Conservation (phyloP, 129 eudicot species). For the Flaveria robusta region DNA sequence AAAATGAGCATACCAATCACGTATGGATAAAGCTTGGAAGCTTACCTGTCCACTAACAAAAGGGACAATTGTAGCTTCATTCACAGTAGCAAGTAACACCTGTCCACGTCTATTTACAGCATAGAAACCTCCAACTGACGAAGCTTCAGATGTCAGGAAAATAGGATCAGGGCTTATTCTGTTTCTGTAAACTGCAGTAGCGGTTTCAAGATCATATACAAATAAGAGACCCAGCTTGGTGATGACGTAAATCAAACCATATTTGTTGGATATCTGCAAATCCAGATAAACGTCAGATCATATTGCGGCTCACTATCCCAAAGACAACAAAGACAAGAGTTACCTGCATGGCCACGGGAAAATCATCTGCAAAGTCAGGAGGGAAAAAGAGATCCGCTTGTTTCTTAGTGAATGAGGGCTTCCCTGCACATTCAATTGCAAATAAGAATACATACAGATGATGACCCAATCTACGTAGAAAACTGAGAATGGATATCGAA, state of each 20-base stretch:
- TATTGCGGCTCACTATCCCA: conserved; percentile 4
- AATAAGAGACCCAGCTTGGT: conserved; percentile 98
- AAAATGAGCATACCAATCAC: conserved; percentile 1
- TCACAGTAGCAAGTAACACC: conserved; percentile 96
- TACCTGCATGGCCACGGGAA: conserved; percentile 99
- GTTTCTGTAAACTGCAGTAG: conserved; percentile 95
- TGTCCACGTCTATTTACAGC: conserved; percentile 96
- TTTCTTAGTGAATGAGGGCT: conserved; percentile 84
- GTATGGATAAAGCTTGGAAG: conserved; percentile 20
- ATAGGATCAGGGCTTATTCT: conserved; percentile 99
- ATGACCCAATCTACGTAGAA: conserved; percentile 2
- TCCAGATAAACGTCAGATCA: conserved; percentile 12
- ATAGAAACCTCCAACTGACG: conserved; percentile 96
- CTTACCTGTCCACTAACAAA: conserved; percentile 98
- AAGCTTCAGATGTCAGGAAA: conserved; percentile 90
- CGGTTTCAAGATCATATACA: conserved; percentile 96
- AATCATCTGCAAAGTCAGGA: conserved; percentile 95
- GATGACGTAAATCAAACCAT: conserved; percentile 85
- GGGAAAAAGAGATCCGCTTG: conserved; percentile 99
- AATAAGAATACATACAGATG: neutral
- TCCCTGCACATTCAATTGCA: conserved; percentile 53
- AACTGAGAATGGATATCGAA: neutral
- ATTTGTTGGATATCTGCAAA: conserved; percentile 88
- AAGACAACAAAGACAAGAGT: neutral
- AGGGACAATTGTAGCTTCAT: conserved; percentile 94